These are phyloP conservation scores for Triticum monococcum DNA, from an alignment of 176 grass and related monocot genomes.

Conservation along the genomic window DNA sequence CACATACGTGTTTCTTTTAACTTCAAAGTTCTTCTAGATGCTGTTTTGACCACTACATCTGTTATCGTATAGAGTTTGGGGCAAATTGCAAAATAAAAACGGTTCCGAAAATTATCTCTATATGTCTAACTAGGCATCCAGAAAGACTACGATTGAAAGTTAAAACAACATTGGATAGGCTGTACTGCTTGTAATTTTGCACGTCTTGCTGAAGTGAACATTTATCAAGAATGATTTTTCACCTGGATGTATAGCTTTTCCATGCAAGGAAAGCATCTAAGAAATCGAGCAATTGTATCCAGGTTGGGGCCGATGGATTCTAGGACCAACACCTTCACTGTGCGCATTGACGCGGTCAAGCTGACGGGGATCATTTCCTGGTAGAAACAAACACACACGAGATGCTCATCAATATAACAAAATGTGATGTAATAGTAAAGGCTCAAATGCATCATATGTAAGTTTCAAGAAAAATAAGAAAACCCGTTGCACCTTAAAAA, in stretches of 20 bases:
- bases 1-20: neutral
- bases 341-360: neutral
- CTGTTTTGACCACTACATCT: neutral
- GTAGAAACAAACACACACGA: neutral
- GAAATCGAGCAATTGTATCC: neutral
- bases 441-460: neutral
- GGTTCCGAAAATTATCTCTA: neutral
- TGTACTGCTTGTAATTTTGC: neutral
- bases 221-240: neutral
- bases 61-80: neutral
- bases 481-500: neutral
- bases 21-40: neutral
- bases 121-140: neutral
- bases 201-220: neutral
- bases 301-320: neutral
- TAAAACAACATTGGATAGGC: neutral
- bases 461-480: neutral
- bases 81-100: neutral
- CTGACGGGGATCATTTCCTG: neutral
- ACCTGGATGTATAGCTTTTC: neutral
- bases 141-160: neutral
- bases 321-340: neutral
- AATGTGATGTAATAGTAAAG: neutral
- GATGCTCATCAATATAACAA: neutral
- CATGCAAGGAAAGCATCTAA: neutral